A percentile compares a stretch with the other conserved stretches of the same genome.
Conservation (phyloP, 441 rosid genomes). For the Gossypium trilobum region DNA sequence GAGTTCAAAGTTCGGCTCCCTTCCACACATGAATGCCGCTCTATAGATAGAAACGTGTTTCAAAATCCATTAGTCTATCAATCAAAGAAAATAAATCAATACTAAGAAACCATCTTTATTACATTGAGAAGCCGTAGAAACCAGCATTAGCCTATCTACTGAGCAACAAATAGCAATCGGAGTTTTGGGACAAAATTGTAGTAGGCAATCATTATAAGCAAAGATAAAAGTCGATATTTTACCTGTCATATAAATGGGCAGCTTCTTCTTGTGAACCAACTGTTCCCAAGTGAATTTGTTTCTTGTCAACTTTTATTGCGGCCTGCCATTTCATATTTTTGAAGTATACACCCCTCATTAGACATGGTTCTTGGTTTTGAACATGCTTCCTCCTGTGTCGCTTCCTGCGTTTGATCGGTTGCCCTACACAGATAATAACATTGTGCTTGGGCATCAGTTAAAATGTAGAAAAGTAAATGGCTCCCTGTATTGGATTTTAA, state of each 20-base stretch:
- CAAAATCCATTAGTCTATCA: background rate
- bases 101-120: background rate
- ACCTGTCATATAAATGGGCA: conserved; percentile 54
- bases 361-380: conserved; percentile 79
- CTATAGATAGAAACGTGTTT: background rate
- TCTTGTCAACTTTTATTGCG: too few species aligned
- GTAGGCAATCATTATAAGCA: background rate
- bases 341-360: conserved; percentile 72
- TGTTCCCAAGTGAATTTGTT: too few species aligned
- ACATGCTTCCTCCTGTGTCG: conserved; percentile 73
- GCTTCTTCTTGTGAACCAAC: too few species aligned
- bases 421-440: conserved; percentile 31
- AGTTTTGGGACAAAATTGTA: background rate
- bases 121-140: too few species aligned
- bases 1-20: too few species aligned
- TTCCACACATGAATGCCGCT: too few species aligned
- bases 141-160: too few species aligned
- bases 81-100: background rate
- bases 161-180: background rate
- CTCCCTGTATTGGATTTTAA: background rate
- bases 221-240: background rate
- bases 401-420: conserved; percentile 79
- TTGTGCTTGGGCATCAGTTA: background rate
- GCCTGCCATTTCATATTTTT: too few species aligned
- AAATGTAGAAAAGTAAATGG: conserved; percentile 1